phyloP scores from a whole-genome alignment of 371 early-diverging fungal genomes.

The Lichtheimia corymbifera region DNA sequence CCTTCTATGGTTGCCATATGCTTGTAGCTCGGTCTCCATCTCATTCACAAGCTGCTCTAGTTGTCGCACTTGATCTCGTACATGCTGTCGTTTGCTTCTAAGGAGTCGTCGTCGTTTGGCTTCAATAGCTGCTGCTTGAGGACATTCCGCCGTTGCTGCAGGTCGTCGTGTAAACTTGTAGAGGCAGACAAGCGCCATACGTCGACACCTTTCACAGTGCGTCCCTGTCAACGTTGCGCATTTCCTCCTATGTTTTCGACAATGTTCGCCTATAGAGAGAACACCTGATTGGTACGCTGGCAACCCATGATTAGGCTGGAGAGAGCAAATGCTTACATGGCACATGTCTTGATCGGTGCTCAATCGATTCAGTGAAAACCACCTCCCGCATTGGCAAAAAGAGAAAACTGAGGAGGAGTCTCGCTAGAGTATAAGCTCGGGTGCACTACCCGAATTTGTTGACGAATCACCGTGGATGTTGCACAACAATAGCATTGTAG shows the following conservation, averaged over 20 bases:
- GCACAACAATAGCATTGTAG: too few species aligned
- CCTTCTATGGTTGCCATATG: neutral
- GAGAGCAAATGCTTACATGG: too few species aligned
- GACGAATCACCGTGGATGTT: too few species aligned
- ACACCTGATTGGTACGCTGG: too few species aligned
- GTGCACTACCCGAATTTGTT: too few species aligned
- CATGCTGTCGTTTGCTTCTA: slow-evolving; percentile 13
- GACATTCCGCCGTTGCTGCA: too few species aligned
- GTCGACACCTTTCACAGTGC: slow-evolving; percentile 34
- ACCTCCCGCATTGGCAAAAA: too few species aligned
- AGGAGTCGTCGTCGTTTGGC: neutral
- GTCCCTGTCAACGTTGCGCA: slow-evolving; percentile 26
- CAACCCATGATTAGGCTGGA: too few species aligned
- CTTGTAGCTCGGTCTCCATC: slow-evolving; percentile 8
- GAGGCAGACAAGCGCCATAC: slow-evolving; percentile 27
- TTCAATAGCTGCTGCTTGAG: neutral
- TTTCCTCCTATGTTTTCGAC: slow-evolving; percentile 40
- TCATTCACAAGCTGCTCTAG: neutral
- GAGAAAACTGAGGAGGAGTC: too few species aligned
- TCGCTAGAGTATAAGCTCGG: too few species aligned
- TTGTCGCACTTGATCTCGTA: neutral
- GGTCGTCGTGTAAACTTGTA: slow-evolving; percentile 19
- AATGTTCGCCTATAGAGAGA: slow-evolving; percentile 29
- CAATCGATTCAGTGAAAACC: too few species aligned
- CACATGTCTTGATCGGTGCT: too few species aligned